Base-by-base conservation (phyloP, 2,329 filamentous ascomycete genomes). In the Cadophora sp. region DNA sequence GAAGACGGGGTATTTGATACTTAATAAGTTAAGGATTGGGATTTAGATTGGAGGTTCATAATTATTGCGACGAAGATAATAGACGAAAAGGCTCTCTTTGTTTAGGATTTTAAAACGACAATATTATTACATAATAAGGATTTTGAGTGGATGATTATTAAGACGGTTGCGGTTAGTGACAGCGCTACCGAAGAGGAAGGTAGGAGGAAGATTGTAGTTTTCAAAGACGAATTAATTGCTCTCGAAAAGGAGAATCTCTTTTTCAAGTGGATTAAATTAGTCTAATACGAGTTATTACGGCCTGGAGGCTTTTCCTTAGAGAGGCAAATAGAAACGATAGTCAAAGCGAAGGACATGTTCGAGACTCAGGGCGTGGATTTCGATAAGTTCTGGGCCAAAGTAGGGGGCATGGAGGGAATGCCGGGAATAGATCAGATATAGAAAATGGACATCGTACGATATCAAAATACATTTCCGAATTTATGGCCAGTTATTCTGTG, bases 191-290 rank as follows among this genome's bases (percentile, higher is more conserved):
- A 91, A 72, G 89, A 92, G 68, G 85, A 89, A 69, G 86, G 87
- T 58, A 82, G 89, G 73, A 87, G 89, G 71, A 93, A 96, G 80
- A 90, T 97, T 9, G 87, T 96, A 70, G 85, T 86, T 2, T 97
- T 97, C 78, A 90, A 92, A 74, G 91, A 96, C 55, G 89, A 89
- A 24, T 84, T 97, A 73, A 85, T 86, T 1, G 85, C 85, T 2
- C 84, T 96, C 79, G 93, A 91, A 53, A 97, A 97, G 80, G 94
- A 97, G 79, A 89, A 91, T 71, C 79, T 97, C 64, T 97, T 97
- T 81, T 97, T 92, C 81, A 88, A 91, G 66, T 97, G 94, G 93
- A 92, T 97, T 59, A 94, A 97, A 82, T 86, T 97, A 76, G 89
- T 97, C 60, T 94, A 97, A 80, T 97, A 89, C 76, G 94, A 97